Evolutionary conservation across 257 asterid genomes (phyloP), one percentile per base, ranked within the genome.

Genomic region (Penstemon barbatus): DNA sequence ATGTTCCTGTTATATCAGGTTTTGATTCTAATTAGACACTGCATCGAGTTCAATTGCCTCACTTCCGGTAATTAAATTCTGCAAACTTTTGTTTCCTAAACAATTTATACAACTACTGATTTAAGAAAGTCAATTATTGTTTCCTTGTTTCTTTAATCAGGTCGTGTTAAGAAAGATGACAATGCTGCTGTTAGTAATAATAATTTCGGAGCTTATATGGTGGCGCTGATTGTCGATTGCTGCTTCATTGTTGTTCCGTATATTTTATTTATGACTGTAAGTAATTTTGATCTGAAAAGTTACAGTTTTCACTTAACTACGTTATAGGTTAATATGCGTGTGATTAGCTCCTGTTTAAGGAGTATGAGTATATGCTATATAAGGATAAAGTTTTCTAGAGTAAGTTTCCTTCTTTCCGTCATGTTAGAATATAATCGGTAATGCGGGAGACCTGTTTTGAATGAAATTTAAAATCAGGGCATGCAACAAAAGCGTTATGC

Each of bases 241-340:
- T 71, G 84, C 71, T 73, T 72, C 79, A 70, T 84, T 71, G 69
- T 67, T 61, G 83, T 86, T 73, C 97, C 97, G 11, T 79, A 63
- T 71, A 57, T 80, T 69, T 81, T 84, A 60, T 80, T 73, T 75
- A 52, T 86, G 61, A 94, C 99, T n/a, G 95, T 91, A 81, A 94
- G 97, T 84, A 36, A 52, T 78, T 45, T 70, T 45, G 13, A 45
- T 57, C 66, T 62, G 48, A 38, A 6, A 11, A 18, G 42, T 8
- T 15, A 7, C 9, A 33, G 36, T 57, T 59, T 43, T 8, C n/a
- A 7, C 6, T 38, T 9, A 4, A 25, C 4, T 44, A 3, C 52
- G 18, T 18, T 40, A 13, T 63, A 11, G 33, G 15, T 59, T 12
- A 8, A 44, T 70, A 4, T 51, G 4, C 2, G 33, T 36, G 61